These are phyloP conservation scores for Malassezia yamatoensis DNA, from an alignment of 1,284 basidiomycete species.

Conservation along the genomic window DNA sequence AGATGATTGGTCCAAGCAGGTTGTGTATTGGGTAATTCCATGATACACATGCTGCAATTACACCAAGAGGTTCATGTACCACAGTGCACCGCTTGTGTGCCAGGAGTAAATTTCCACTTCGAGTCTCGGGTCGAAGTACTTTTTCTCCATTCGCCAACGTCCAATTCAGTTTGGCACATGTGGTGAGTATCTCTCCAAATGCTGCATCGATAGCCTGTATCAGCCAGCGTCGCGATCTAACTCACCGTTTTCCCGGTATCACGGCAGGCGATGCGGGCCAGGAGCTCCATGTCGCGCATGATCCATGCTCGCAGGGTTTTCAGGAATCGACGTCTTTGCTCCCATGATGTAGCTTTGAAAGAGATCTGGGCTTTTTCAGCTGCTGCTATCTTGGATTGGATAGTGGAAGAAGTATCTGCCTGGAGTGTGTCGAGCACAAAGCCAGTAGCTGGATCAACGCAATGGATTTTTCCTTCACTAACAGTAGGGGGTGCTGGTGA, in stretches of 20 bases:
- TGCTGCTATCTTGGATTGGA: constrained; percentile 59
- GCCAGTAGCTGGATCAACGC: constrained; percentile 80
- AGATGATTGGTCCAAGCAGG: constrained; percentile 80
- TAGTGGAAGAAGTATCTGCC: constrained; percentile 61
- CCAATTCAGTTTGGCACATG: constrained; percentile 38
- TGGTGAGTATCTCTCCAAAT: constrained; percentile 46
- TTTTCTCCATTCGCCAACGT: constrained; percentile 31
- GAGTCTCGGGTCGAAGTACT: constrained; percentile 23
- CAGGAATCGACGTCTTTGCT: constrained; percentile 66
- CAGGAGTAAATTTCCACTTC: constrained; percentile 61
- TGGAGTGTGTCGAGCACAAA: constrained; percentile 63
- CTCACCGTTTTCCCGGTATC: constrained; percentile 89
- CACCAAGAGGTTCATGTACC: constrained; percentile 82
- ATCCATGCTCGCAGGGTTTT: constrained; percentile 81
- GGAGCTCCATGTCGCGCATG: constrained; percentile 70
- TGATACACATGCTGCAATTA: constrained; percentile 81
- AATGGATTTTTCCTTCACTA: constrained; percentile 58
- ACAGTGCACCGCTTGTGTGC: constrained; percentile 71
- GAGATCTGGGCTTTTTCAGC: constrained; percentile 61
- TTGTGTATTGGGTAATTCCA: constrained; percentile 73
- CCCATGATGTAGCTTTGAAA: constrained; percentile 66
- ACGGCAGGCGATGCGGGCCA: constrained; percentile 77
- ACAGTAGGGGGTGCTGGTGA: constrained; percentile 4
- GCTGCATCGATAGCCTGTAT: constrained; percentile 52
- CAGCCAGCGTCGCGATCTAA: constrained; percentile 45